Conservation (phyloP, 2,329 filamentous ascomycete species). For the Fusarium sp. region DNA sequence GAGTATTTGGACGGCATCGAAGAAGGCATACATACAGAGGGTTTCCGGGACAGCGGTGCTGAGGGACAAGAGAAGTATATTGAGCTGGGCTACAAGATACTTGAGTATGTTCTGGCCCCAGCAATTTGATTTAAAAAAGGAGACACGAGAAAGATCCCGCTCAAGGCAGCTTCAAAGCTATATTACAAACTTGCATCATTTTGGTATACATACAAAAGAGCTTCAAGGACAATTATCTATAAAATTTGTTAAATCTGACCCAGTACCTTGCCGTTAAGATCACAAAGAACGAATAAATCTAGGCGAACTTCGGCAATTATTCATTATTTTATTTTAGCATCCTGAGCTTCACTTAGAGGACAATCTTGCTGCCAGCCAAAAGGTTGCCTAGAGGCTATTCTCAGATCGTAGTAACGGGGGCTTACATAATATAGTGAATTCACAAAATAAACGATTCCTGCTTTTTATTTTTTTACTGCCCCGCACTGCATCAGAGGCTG, state of each 20-base stretch:
- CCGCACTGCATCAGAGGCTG: constrained; percentile 20
- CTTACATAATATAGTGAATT: constrained; percentile 48
- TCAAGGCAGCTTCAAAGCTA: background rate
- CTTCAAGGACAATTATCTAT: background rate
- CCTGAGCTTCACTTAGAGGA: background rate
- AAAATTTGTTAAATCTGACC: background rate
- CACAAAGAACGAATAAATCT: background rate
- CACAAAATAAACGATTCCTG: constrained; percentile 40
- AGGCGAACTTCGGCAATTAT: background rate
- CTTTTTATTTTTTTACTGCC: constrained; percentile 10
- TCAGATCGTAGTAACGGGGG: constrained; percentile 2
- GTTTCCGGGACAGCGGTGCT: constrained; percentile 44
- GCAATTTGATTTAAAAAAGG: constrained; percentile 53
- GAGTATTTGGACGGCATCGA: constrained; percentile 64
- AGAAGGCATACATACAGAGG: constrained; percentile 54
- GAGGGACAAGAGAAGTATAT: constrained; percentile 53
- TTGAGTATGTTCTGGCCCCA: constrained; percentile 65
- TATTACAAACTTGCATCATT: background rate
- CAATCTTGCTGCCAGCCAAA: background rate
- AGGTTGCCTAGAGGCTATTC: background rate
- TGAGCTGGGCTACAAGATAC: constrained; percentile 63
- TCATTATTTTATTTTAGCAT: background rate
- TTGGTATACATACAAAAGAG: background rate
- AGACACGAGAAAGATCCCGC: background rate
- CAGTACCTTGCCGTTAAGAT: background rate